Evolutionary conservation across 768 basidiomycete species (phyloP), one percentile per base, ranked within the genome.

Genomic region (Suillus weaverae): DNA sequence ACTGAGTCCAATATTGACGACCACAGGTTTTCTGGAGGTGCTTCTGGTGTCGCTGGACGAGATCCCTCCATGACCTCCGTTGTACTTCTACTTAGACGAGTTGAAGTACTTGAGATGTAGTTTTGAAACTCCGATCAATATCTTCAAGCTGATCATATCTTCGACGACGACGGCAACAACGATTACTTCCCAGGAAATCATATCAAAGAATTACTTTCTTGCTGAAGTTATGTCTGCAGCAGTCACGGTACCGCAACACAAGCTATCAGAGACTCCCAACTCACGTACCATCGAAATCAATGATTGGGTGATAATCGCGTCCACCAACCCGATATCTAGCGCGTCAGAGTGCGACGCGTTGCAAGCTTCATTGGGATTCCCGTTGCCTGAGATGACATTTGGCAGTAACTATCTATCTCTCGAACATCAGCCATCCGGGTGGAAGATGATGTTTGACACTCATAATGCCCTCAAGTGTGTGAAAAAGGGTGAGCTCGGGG

Each of bases 341-440:
- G 89, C 94, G 1, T 74, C 79, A 53, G 88, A 94, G 69, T 87
- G 86, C 66, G 91, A 96, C 72, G 81, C 81, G 0, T 77, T 94
- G 54, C 89, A 91, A 60, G 78, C 84, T 7, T 69, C 76, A 0
- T 79, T 93, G 5, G 87, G 89, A 3, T 82, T 99, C 32, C 92
- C 97, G 0, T 77, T 97, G 1, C 97, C 97, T 3, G 97, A 99
- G 74, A 99, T 99, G 94, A 95, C 92, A 0, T 99, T 98, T 71
- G 95, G 95, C 6, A 86, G 85, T 75, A 99, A 99, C 76, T 74
- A 73, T 18, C 82, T 99, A 10, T 78, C 81, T 4, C 77, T 99
- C 32, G 80, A 83, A 38, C 93, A 98, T 70, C 78, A 73, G 32
- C 76, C 85, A 0, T 86, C 84, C 9, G 86, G 86, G 13, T 90